phyloP scores from a whole-genome alignment of 1,284 basidiomycete genomes.

The Ganoderma multipileum region DNA sequence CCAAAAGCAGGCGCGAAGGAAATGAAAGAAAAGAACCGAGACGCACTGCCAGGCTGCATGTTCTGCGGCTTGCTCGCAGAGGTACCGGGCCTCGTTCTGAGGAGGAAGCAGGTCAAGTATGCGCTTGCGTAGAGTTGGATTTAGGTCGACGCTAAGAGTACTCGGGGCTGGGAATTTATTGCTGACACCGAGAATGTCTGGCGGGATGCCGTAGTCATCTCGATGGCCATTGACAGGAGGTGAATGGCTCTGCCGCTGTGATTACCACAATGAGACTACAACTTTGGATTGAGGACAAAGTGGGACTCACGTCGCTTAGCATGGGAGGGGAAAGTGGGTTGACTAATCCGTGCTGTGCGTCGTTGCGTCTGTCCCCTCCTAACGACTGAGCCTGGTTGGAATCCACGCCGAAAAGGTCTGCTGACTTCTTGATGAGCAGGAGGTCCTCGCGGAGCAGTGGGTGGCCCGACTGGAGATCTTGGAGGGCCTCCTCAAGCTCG shows the following conservation, averaged over 20 bases:
- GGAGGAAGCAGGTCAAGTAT: constrained; percentile 66
- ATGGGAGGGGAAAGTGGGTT: constrained; percentile 37
- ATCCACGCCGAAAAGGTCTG: constrained; percentile 40
- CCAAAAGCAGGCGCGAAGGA: constrained; percentile 17
- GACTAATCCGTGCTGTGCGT: constrained; percentile 24
- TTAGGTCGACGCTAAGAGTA: constrained; percentile 53
- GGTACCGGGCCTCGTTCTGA: constrained; percentile 57
- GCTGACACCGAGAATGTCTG: constrained; percentile 65
- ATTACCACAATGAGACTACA: constrained; percentile 1
- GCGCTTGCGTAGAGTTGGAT: constrained; percentile 55
- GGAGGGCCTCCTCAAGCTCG: constrained; percentile 71
- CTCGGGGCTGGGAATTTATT: constrained; percentile 70
- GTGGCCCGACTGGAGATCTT: constrained; percentile 59
- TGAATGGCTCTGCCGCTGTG: constrained; percentile 24
- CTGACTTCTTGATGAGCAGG: constrained; percentile 41
- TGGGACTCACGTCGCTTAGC: constrained; percentile 30
- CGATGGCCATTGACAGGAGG: constrained; percentile 36
- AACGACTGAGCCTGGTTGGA: constrained; percentile 25
- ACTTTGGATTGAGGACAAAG: not conserved
- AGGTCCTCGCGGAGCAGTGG: constrained; percentile 69
- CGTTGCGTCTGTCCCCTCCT: constrained; percentile 35
- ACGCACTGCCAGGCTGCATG: constrained; percentile 78
- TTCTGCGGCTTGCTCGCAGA: constrained; percentile 64
- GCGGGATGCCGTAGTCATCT: constrained; percentile 50
- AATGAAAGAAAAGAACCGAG: constrained; percentile 22